Evolutionary conservation across 495 filamentous ascomycete genomes (phyloP).

Genomic region (Daldinia vernicosa): DNA sequence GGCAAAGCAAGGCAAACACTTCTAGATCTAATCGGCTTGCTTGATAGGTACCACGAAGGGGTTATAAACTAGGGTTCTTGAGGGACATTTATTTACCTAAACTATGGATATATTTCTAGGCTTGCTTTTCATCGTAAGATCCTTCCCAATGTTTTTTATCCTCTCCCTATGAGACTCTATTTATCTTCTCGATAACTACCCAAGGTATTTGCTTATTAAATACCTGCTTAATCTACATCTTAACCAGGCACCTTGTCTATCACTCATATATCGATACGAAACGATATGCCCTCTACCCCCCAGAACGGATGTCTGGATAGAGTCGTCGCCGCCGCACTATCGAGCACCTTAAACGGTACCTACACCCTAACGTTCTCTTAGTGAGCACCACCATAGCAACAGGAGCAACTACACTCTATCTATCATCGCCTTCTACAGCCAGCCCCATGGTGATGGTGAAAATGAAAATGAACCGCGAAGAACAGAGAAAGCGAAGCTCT

Average conservation of each 20-base stretch:
- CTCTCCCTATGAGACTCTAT: too few relatives aligned
- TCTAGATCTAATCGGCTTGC: not conserved
- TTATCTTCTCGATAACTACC: too few relatives aligned
- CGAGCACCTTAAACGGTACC: too few relatives aligned
- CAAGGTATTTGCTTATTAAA: not conserved
- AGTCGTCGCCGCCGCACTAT: not conserved
- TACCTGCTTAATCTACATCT: not conserved
- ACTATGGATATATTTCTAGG: not conserved
- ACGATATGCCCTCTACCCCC: not conserved
- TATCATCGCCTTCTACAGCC: too few relatives aligned
- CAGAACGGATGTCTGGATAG: not conserved
- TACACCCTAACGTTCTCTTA: too few relatives aligned
- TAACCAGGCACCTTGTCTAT: not conserved
- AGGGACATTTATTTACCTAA: not conserved
- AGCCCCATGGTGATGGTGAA: too few relatives aligned
- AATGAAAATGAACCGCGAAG: not conserved
- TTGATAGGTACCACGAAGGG: constrained; percentile 1
- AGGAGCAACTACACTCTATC: too few relatives aligned
- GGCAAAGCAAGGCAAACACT: not conserved
- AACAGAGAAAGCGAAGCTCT: not conserved
- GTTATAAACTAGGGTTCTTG: too few relatives aligned
- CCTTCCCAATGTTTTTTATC: too few relatives aligned
- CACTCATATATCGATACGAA: not conserved
- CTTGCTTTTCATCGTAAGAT: not conserved
- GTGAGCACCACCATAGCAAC: too few relatives aligned